Percentiles rank a stretch among this genome's conserved stretches.
Evolutionary conservation across 768 basidiomycete genomes (phyloP).

Genomic region (Suillus subaureus): DNA sequence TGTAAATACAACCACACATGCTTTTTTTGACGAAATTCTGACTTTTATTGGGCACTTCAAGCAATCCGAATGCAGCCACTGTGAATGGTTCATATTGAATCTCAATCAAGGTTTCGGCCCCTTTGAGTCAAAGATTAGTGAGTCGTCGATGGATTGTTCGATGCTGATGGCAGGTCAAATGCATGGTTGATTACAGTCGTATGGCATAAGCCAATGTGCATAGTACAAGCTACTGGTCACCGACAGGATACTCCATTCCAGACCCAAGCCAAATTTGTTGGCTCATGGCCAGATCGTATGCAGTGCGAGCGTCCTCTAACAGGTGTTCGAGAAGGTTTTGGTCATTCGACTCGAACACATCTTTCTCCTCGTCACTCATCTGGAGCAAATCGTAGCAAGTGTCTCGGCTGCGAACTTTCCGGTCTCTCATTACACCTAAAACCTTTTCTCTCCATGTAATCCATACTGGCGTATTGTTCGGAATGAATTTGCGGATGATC

Average conservation of each 20-base stretch:
- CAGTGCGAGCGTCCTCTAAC: not conserved
- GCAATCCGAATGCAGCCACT: too few species aligned
- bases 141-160: not conserved
- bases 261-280: not conserved
- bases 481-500: constrained; percentile 11
- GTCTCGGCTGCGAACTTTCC: not conserved
- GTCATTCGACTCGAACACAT: not conserved
- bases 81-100: too few species aligned
- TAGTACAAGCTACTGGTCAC: not conserved
- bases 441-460: constrained; percentile 1
- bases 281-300: not conserved
- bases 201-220: not conserved
- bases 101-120: not conserved
- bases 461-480: constrained; percentile 13
- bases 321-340: not conserved
- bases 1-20: too few species aligned
- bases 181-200: not conserved
- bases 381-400: not conserved
- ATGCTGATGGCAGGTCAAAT: not conserved
- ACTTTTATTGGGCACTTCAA: too few species aligned
- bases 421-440: not conserved
- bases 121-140: not conserved
- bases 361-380: not conserved
- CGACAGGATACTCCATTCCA: not conserved
- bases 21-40: too few species aligned